Evolutionary conservation across 2,329 filamentous ascomycete species (phyloP), one percentile per base, ranked within the genome.

Genomic region (Didymella sp.): DNA sequence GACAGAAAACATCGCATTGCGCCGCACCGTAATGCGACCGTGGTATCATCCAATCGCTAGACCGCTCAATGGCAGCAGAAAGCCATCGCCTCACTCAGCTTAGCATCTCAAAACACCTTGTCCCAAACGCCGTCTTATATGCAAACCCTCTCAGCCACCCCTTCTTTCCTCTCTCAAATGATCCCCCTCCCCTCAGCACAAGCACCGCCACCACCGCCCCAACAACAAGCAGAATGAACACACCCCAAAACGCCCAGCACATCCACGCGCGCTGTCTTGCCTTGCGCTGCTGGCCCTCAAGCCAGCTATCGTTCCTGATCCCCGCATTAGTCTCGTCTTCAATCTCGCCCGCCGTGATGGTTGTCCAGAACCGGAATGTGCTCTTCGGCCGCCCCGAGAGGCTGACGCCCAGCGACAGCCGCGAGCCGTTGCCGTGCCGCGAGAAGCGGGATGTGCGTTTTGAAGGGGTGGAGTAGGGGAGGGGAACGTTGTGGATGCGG

Each of bases 251-350:
- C 13, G 63, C 59, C 73, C 76, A 81, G 63, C 80, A 82, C 48
- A 85, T 76, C 48, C 78, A 78, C 21, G 78, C 78, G 9, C 80
- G 77, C 43, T 78, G 79, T 4, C 71, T 66, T 51, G 76, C 75
- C 64, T 86, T 86, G 45, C 71, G 71, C 15, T 76, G 74, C 72
- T 86, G 79, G 6, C 75, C 74, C 31, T 76, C 77, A 28, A 87
- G 82, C 84, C 84, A 87, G 8, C 48, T 78, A 45, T 37, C 33
- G 9, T 51, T 51, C 4, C 51, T 56, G 6, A 21, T 19, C 24
- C 7, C 15, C 12, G 40, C 17, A 45, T 58, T 45, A 58, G 69
- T n/a, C 38, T 41, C 38, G 9, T 24, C 22, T 1, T 15, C 11
- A 4, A 25, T 9, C 9, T n/a, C 21, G 22, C 38, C 38, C 12